Evolutionary conservation across 129 eudicot genomes (phyloP), one percentile per base, ranked within the genome.

Genomic region (Flaveria linearis): DNA sequence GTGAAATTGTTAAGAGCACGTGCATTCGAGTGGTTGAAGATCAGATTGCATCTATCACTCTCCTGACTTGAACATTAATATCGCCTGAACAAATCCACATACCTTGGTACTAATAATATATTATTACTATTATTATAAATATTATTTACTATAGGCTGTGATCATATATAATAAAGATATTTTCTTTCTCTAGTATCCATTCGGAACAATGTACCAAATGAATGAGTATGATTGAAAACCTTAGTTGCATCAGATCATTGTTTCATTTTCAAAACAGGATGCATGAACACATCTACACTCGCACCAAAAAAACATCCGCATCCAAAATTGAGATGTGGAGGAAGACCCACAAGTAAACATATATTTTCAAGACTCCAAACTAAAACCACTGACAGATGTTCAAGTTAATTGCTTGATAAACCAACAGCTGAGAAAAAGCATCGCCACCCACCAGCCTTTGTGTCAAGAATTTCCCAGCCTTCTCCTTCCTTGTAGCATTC

Each of bases 401-500:
- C 66, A 60, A 60, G 53, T 49, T 49, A 49, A 14, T 14, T 49
- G 14, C 60, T 25, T 69, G 69, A 71, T n/a, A 82, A 47, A 46
- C 87, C 91, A 73, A 86, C 71, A 16, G 96, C 91, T 1, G 96
- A 89, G 76, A 84, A 78, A 42, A 81, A 89, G 80, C 96, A 86
- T 80, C 90, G 83, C 70, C 65, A 39, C 11, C 98, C 91, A 14
- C 84, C 20, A 30, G 76, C 86, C 62, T 45, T 79, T 66, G 80
- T 81, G 67, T 81, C 83, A 26, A 84, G 68, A 49, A 15, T 53
- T 67, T 84, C 76, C 98, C 98, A 92, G 15, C 91, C 93, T 72
- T 68, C 65, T 39, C 88, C 92, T 46, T 86, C 96, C 77, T 87
- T 77, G 84, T 92, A 89, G 62, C 89, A 76, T 75, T 89, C 98